Evolutionary conservation across 2,329 filamentous ascomycete genomes (phyloP), one percentile per base, ranked within the genome.

Genomic region (Sordariomycetes sp.): DNA sequence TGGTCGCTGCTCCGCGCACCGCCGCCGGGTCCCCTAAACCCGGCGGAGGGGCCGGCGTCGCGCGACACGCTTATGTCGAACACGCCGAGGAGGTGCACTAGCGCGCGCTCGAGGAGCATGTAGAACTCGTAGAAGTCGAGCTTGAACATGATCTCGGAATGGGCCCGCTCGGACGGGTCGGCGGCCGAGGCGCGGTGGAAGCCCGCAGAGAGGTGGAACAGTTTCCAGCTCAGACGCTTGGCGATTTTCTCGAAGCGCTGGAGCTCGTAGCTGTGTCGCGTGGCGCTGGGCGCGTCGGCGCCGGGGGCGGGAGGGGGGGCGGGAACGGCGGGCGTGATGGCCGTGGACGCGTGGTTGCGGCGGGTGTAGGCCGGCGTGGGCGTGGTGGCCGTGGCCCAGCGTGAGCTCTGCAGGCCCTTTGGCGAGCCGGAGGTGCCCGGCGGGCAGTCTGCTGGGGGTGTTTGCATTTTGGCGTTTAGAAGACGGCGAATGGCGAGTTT

Each of bases 91-190:
- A 88, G 72, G 53, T 86, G 80, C 1, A 88, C 84, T 8, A 90
- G 74, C 0, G 85, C 86, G 34, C 87, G 81, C 70, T 90, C 87
- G 7, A 90, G 79, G 40, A 88, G 77, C 56, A 83, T 82, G 71
- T 90, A 90, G 68, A 86, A 90, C 65, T 90, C 87, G 70, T 88
- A 85, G 62, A 90, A 90, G 65, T 90, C 87, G 8, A 90, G 77
- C 68, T 90, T 89, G 74, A 90, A 90, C 77, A 89, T 89, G 18
- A 81, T 76, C 68, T 86, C 82, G 0, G 79, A 79, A 62, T 81
- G 77, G 5, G 58, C 61, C 2, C 59, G 20, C 53, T 59, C 34
- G 3, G 34, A 53, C 1, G 53, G 55, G n/a, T 48, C 32, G n/a
- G 52, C 64, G n/a, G 64, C 59, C 12, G 68, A 65, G 0, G 83